Percentiles rank a stretch among this genome's conserved stretches.
These are phyloP conservation scores for Saccharomycopsis sp. DNA, from an alignment of 805 yeast genomes.

Conservation along the genomic window DNA sequence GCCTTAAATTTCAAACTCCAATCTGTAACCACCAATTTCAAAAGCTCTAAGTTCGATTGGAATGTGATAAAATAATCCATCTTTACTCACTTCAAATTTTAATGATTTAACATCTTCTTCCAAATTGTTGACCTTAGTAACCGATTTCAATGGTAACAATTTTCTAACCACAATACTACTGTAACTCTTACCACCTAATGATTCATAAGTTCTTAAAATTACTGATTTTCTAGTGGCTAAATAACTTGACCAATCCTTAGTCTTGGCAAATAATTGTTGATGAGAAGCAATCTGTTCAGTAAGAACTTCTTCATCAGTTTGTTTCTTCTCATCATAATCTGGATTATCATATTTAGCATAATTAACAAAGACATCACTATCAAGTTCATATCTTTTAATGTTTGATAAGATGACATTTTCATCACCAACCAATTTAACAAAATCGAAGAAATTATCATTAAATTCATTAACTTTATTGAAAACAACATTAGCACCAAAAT, in stretches of 20 bases:
- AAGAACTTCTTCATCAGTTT: neutral
- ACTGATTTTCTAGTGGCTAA: constrained; percentile 42
- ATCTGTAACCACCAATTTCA: constrained; percentile 53
- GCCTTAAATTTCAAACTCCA: constrained; percentile 24
- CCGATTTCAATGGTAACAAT: constrained; percentile 36
- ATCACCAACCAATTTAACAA: constrained; percentile 11
- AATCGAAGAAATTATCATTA: constrained; percentile 22
- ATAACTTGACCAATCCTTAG: constrained; percentile 36
- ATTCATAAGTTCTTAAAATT: constrained; percentile 73
- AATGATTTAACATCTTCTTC: constrained; percentile 45
- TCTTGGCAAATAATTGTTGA: constrained; percentile 23
- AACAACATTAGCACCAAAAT: constrained; percentile 26
- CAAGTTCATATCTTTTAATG: constrained; percentile 85
- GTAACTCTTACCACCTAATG: constrained; percentile 70
- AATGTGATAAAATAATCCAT: constrained; percentile 30
- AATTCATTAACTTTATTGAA: constrained; percentile 24
- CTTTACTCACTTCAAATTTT: constrained; percentile 26
- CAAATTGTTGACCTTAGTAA: constrained; percentile 50
- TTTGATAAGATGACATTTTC: constrained; percentile 60
- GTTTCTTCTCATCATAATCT: neutral
- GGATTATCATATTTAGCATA: constrained; percentile 25
- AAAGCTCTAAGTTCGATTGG: constrained; percentile 60
- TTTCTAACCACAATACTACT: constrained; percentile 43
- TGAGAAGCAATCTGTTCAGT: neutral
- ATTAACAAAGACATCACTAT: constrained; percentile 42